Evolutionary conservation across 805 yeast species (phyloP).

Genomic region (Candida manassasensis): DNA sequence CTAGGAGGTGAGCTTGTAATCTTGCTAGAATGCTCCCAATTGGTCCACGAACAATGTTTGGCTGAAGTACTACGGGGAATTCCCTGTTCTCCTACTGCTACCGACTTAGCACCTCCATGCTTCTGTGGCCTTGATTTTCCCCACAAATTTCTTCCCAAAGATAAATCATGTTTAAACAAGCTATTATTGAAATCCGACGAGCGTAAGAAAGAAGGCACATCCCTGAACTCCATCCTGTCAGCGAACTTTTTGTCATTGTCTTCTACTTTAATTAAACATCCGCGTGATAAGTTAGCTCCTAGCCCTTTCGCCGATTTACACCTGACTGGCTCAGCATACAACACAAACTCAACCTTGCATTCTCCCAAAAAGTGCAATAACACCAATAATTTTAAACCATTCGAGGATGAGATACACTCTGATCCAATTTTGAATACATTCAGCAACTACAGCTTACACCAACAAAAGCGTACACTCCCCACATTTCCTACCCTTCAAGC

Average conservation of each 20-base stretch:
- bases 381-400: too few relatives aligned
- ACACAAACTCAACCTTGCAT: too few relatives aligned
- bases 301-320: too few relatives aligned
- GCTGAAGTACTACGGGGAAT: background rate
- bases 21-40: slow-evolving; percentile 1
- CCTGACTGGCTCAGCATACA: too few relatives aligned
- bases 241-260: background rate
- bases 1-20: background rate
- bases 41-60: slow-evolving; percentile 4
- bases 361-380: too few relatives aligned
- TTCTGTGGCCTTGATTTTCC: slow-evolving; percentile 1
- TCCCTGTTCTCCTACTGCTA: background rate
- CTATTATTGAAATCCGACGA: background rate
- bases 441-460: too few relatives aligned
- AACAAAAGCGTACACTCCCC: too few relatives aligned
- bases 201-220: background rate
- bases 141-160: slow-evolving; percentile 3
- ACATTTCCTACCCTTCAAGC: too few relatives aligned
- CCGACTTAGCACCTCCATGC: background rate
- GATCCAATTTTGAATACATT: too few relatives aligned
- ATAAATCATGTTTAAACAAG: slow-evolving; percentile 1
- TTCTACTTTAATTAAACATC: background rate
- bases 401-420: too few relatives aligned
- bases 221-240: background rate
- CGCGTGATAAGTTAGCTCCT: too few relatives aligned